phyloP scores from a whole-genome alignment of 768 basidiomycete genomes.

The Xerocomus potaroensis region DNA sequence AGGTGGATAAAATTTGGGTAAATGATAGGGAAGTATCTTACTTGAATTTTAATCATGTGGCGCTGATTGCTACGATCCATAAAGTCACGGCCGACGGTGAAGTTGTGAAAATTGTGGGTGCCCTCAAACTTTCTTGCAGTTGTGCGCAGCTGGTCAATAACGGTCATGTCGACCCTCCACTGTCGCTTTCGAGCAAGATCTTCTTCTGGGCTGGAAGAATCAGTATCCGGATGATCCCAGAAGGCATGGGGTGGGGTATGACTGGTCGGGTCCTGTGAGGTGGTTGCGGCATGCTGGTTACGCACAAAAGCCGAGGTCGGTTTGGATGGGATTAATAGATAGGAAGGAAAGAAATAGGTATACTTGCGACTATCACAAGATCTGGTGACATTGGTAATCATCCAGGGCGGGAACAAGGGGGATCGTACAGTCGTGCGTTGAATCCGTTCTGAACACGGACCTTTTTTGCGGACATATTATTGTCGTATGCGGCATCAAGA shows the following conservation, averaged over 20 bases:
- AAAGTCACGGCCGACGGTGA: conserved; percentile 86
- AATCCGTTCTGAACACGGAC: conserved; percentile 76
- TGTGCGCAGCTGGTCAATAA: conserved; percentile 52
- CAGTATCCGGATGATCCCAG: conserved; percentile 45
- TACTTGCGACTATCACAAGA: conserved; percentile 95
- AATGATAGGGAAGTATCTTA: conserved; percentile 23
- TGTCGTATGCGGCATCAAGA: not conserved
- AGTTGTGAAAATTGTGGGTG: conserved; percentile 97
- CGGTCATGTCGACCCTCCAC: conserved; percentile 59
- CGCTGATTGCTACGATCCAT: conserved; percentile 77
- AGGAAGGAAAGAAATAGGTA: conserved; percentile 94
- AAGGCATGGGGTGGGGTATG: conserved; percentile 47
- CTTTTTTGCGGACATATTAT: conserved; percentile 32
- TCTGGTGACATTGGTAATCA: conserved; percentile 36
- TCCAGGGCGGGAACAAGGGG: not conserved
- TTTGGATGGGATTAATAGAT: conserved; percentile 87
- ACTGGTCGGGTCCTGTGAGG: conserved; percentile 7
- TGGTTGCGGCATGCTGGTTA: conserved; percentile 34
- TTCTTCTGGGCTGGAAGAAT: conserved; percentile 44
- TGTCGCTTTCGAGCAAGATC: conserved; percentile 63
- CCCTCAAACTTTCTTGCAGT: conserved; percentile 69
- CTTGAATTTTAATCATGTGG: conserved; percentile 87
- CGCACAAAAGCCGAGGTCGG: conserved; percentile 62
- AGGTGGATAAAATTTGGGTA: not conserved
- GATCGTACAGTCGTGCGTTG: conserved; percentile 64